A percentile compares a stretch with the other conserved stretches of the same genome.
Conservation (phyloP, 2,329 filamentous ascomycete genomes). For the Ambrosiella xylebori region DNA sequence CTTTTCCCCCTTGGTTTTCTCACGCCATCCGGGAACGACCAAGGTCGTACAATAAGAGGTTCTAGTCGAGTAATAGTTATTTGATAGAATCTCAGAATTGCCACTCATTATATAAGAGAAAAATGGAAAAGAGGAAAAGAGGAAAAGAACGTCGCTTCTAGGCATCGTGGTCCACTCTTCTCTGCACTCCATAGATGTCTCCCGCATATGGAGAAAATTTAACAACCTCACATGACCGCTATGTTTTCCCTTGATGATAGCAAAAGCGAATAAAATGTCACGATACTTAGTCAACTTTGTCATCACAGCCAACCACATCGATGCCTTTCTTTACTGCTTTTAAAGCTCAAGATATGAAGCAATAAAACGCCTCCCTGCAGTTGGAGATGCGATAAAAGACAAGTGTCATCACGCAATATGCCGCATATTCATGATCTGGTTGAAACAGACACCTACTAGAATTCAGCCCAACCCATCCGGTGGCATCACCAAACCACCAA, state of each 20-base stretch:
- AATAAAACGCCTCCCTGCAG: not conserved
- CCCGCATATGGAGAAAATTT: not conserved
- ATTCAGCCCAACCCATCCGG: too few relatives aligned
- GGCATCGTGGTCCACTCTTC: too few relatives aligned
- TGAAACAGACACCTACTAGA: too few relatives aligned
- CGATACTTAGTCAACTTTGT: not conserved
- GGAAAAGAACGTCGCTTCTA: too few relatives aligned
- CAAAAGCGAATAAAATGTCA: not conserved
- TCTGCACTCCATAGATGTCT: too few relatives aligned
- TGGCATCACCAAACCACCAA: too few relatives aligned
- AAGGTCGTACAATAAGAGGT: not conserved
- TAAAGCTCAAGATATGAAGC: not conserved
- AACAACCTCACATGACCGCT: not conserved
- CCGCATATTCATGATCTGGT: not conserved
- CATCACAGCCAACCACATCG: not conserved
- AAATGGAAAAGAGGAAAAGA: too few relatives aligned
- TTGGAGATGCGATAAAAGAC: not conserved
- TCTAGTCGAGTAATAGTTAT: not conserved
- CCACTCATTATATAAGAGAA: not conserved
- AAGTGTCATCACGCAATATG: not conserved
- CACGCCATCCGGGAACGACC: not conserved
- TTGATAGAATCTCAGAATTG: not conserved
- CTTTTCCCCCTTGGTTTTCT: not conserved
- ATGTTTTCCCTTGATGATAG: not conserved
- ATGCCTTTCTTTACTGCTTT: too few relatives aligned